A percentile compares a stretch with the other conserved stretches of the same genome.
phyloP scores from a whole-genome alignment of 768 basidiomycete genomes.

The Sarcomyxa edulis region DNA sequence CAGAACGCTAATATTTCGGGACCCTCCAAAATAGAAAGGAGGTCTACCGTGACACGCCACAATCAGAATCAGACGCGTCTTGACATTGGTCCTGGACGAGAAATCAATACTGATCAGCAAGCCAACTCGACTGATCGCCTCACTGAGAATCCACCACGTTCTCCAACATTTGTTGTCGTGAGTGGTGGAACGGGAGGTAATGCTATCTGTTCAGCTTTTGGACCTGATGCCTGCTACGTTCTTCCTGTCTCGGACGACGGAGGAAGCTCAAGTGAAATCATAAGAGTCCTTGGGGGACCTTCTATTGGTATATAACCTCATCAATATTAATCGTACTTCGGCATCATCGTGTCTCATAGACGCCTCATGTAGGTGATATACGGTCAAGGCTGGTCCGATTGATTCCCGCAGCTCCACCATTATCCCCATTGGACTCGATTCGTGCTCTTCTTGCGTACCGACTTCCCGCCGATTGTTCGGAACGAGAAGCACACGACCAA shows the following conservation, averaged over 20 bases:
- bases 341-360: neutral
- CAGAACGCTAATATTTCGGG: too few species aligned
- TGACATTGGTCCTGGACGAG: too few species aligned
- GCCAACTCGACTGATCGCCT: neutral
- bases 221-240: slow-evolving; percentile 65
- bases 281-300: slow-evolving; percentile 83
- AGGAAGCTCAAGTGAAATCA: slow-evolving; percentile 92
- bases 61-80: too few species aligned
- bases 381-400: slow-evolving; percentile 85
- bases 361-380: slow-evolving; percentile 62
- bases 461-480: slow-evolving; percentile 60
- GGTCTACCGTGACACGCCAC: too few species aligned
- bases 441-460: slow-evolving; percentile 75
- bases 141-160: neutral
- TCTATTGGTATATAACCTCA: slow-evolving; percentile 56
- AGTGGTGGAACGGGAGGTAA: slow-evolving; percentile 97
- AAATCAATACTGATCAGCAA: neutral
- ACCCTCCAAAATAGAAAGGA: too few species aligned
- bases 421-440: slow-evolving; percentile 69
- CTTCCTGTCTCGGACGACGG: slow-evolving; percentile 95
- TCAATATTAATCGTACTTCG: slow-evolving; percentile 2
- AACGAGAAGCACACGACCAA: slow-evolving; percentile 76
- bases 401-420: slow-evolving; percentile 60
- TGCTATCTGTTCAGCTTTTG: slow-evolving; percentile 83
- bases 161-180: slow-evolving; percentile 60